Percentiles rank a stretch among this genome's conserved stretches.
Conservation (phyloP, 257 asterid genomes). For the Solanum etuberosum region DNA sequence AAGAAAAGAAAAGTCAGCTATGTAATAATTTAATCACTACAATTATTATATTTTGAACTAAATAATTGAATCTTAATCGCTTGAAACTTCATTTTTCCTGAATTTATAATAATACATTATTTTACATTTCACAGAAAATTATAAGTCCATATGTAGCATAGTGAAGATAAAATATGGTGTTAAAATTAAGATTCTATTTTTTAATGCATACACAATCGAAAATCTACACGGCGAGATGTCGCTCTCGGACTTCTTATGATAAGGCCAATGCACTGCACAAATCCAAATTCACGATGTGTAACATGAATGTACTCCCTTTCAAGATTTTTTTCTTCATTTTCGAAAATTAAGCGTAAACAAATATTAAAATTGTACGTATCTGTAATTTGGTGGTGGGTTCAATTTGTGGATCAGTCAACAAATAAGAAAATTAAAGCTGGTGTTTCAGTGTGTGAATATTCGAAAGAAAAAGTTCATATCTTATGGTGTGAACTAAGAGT, state of each 20-base stretch:
- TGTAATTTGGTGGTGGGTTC: background rate
- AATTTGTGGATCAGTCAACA: background rate
- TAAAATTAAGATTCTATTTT: background rate
- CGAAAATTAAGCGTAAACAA: background rate
- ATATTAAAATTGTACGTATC: background rate
- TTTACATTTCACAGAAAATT: background rate
- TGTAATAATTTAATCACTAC: background rate
- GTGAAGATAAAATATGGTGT: background rate
- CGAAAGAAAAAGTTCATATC: background rate
- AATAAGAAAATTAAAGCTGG: background rate
- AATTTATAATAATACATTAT: background rate
- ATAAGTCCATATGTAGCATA: background rate
- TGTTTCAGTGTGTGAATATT: background rate
- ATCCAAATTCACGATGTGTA: background rate
- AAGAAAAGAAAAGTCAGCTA: background rate
- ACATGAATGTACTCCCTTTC: background rate
- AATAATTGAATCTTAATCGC: background rate
- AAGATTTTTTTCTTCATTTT: background rate
- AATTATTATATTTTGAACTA: background rate
- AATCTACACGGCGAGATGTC: background rate
- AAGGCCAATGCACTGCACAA: no score
- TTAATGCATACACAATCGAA: background rate
- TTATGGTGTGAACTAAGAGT: background rate
- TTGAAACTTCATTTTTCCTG: background rate
- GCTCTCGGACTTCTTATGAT: background rate